Base-by-base conservation (phyloP, 805 yeast species). In the Clavispora asparagi region DNA sequence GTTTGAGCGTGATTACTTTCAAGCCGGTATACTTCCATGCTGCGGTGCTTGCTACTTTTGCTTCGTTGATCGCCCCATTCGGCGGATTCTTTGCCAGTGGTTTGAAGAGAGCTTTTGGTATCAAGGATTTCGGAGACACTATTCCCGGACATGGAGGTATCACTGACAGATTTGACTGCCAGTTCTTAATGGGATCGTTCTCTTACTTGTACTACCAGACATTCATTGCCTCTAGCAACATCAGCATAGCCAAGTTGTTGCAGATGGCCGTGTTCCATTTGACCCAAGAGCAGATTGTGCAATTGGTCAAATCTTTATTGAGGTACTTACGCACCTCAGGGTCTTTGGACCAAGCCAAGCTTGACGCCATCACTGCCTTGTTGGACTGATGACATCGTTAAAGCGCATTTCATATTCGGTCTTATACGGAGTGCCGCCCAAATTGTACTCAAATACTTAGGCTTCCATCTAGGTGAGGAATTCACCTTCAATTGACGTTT, bases 71-170 rank as follows among this genome's bases (percentile, higher is more conserved):
- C 64, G 99, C 99, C 4, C 99, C 99, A 49, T 94, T 94, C 63
- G 99, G 99, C 45, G 99, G 99, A 1, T 94, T 94, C 65, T 94
- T 94, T 60, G 98, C 98, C 7, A 85, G 95, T 44, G 99, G 98
- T n/a, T 76, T 94, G 57, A 94, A 94, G 73, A 82, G 99, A 68
- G 89, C 98, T 12, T 91, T 94, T 70, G 87, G 92, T 60, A 90
- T 91, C 45, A 94, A 94, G 69, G 99, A 94, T 68, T 94, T 94
- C 61, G 99, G 98, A 55, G 95, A 92, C 61, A 92, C 98, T 9
- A 94, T 94, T 56, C 99, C 99, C 13, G 99, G 99, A 29, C 99
- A 94, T 63, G 99, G 99, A 52, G 99, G 99, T 56, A 84, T 94
- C 55, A 91, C 97, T 25, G 99, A 94, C 64, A 80, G 99, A 70